Conservation (phyloP, 129 eudicot species). For the Escallonia herrerae region DNA sequence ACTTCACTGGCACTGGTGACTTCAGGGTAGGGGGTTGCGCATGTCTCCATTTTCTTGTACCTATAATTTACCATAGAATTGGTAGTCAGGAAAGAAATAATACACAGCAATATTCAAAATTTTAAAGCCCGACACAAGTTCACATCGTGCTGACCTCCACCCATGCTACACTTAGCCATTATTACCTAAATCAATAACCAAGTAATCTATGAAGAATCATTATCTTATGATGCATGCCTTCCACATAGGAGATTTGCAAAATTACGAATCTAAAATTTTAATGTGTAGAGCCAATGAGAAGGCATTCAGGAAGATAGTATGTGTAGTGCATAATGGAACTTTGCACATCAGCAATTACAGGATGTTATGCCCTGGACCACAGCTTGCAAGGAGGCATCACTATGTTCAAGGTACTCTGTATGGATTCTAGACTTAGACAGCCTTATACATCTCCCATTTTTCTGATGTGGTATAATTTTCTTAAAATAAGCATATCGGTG, state of each 20-base stretch:
- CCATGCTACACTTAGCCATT: background rate
- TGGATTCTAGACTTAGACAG: too few relatives aligned
- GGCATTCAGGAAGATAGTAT: background rate
- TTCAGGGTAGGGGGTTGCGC: constrained; percentile 72
- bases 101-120: background rate
- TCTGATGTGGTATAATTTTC: too few relatives aligned
- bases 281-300: background rate
- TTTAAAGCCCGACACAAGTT: background rate
- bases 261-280: background rate
- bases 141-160: background rate
- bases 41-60: constrained; percentile 85
- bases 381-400: too few relatives aligned
- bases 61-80: constrained; percentile 23
- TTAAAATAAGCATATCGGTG: too few relatives aligned
- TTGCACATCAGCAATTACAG: background rate
- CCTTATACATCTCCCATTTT: too few relatives aligned
- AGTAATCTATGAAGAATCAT: too few relatives aligned
- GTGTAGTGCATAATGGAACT: background rate
- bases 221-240: too few relatives aligned
- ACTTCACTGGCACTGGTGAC: constrained; percentile 47
- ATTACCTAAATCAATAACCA: too few relatives aligned
- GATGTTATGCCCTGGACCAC: background rate
- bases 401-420: too few relatives aligned
- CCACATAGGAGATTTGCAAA: too few relatives aligned
- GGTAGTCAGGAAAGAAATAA: background rate